These are phyloP conservation scores for Rhodotorula toruloides DNA, from an alignment of 768 basidiomycete genomes.

Conservation along the genomic window DNA sequence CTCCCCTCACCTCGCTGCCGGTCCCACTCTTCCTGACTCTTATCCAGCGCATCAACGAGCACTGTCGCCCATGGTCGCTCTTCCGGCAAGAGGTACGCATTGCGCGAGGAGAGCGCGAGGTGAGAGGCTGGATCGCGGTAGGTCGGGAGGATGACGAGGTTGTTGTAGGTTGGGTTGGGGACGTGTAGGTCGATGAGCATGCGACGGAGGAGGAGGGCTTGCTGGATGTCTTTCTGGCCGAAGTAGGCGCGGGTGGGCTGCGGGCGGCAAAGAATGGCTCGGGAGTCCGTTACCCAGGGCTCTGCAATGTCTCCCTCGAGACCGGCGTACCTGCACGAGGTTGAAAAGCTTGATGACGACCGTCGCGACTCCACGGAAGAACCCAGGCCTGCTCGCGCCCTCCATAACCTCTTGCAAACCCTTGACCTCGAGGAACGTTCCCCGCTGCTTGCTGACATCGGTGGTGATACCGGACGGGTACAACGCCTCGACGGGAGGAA, in stretches of 20 bases:
- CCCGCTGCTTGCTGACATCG: constrained; percentile 65
- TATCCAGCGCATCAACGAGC: constrained; percentile 64
- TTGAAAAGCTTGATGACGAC: constrained; percentile 95
- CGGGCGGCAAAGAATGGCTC: background rate
- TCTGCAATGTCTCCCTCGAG: no score
- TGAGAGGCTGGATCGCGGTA: constrained; percentile 56
- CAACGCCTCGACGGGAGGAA: constrained; percentile 74
- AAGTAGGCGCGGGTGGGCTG: constrained; percentile 91
- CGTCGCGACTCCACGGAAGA: constrained; percentile 93
- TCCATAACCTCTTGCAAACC: constrained; percentile 80
- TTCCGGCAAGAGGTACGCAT: constrained; percentile 64
- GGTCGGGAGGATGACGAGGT: constrained; percentile 83
- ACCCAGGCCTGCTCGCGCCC: constrained; percentile 74
- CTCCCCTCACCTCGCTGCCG: constrained; percentile 50
- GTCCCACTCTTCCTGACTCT: constrained; percentile 58
- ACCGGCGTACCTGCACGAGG: constrained; percentile 65
- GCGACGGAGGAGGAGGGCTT: constrained; percentile 75
- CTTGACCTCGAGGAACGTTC: constrained; percentile 87
- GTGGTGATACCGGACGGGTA: constrained; percentile 88
- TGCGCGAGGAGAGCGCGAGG: constrained; percentile 85
- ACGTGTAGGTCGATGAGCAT: constrained; percentile 73
- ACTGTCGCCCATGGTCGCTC: constrained; percentile 66
- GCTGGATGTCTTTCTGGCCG: constrained; percentile 98
- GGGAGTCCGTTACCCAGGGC: no score
- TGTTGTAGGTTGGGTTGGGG: constrained; percentile 64